Conservation (phyloP, 2,329 filamentous ascomycete species). For the Scedosporium boydii region DNA sequence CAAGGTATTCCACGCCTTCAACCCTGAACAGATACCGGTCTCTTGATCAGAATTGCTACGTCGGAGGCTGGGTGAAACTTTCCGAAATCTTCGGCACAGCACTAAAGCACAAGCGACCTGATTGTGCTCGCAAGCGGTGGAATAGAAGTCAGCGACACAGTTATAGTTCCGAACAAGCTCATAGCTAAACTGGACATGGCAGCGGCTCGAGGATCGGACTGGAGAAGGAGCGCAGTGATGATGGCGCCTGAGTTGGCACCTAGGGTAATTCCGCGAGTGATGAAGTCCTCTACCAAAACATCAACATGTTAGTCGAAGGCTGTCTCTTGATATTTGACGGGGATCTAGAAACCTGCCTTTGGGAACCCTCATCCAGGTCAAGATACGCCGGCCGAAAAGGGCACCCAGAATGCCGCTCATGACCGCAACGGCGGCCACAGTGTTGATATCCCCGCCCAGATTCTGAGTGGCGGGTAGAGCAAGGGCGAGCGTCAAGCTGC, state of each 20-base stretch:
- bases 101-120: slow-evolving; percentile 29
- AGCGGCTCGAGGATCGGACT: slow-evolving; percentile 47
- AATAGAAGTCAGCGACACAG: slow-evolving; percentile 47
- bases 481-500: slow-evolving; percentile 51
- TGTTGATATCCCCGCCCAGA: slow-evolving; percentile 45
- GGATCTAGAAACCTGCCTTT: slow-evolving; percentile 30
- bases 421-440: slow-evolving; percentile 47
- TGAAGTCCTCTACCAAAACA: slow-evolving; percentile 42
- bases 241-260: slow-evolving; percentile 52
- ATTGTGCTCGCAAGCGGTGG: slow-evolving; percentile 40
- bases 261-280: slow-evolving; percentile 52
- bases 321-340: not conserved
- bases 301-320: not conserved
- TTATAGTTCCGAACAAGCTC: slow-evolving; percentile 51
- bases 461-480: slow-evolving; percentile 47
- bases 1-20: no score
- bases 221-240: slow-evolving; percentile 45
- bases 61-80: no score
- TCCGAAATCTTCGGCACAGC: no score
- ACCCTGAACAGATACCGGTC: no score
- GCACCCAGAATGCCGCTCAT: slow-evolving; percentile 51
- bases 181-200: slow-evolving; percentile 51
- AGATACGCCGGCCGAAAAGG: slow-evolving; percentile 39
- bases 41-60: no score
- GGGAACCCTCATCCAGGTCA: slow-evolving; percentile 40